phyloP scores from a whole-genome alignment of 345 rosid species.

The Ceriops tagal region DNA sequence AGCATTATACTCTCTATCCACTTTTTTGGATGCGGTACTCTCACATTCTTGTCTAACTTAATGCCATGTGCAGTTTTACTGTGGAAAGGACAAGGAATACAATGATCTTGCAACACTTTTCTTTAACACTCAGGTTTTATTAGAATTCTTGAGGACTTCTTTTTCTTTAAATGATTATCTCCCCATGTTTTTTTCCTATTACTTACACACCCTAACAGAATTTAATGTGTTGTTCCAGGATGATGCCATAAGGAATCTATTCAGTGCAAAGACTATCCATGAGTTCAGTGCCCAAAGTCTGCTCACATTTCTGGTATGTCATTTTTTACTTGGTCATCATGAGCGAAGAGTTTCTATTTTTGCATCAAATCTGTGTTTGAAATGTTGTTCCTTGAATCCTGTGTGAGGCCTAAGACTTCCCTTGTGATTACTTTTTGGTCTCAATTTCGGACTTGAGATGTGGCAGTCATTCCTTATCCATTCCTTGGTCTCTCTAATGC shows the following conservation, averaged over 20 bases:
- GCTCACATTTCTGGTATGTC: conserved; percentile 81
- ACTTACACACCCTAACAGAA: neutral
- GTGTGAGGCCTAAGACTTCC: neutral
- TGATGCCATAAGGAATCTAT: conserved; percentile 97
- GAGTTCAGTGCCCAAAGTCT: conserved; percentile 94
- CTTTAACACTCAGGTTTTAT: conserved; percentile 89
- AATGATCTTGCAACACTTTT: conserved; percentile 97
- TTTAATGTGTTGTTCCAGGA: conserved; percentile 48
- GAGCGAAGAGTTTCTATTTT: neutral
- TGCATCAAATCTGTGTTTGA: neutral
- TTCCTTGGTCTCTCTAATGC: no score
- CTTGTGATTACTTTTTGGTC: neutral
- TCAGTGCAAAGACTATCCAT: conserved; percentile 95
- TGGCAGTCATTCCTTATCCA: neutral
- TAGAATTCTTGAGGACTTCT: neutral
- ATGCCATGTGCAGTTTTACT: conserved; percentile 61
- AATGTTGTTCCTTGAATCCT: neutral
- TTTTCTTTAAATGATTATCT: conserved; percentile 9
- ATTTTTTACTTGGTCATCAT: neutral
- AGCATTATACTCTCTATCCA: neutral
- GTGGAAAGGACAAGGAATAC: conserved; percentile 75
- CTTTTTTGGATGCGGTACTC: conserved; percentile 8
- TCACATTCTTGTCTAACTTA: conserved; percentile 8
- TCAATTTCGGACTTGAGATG: neutral
- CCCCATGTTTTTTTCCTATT: neutral